These are phyloP conservation scores for Vitis labrusca DNA, from an alignment of 164 flowering plant genomes.

Conservation along the genomic window DNA sequence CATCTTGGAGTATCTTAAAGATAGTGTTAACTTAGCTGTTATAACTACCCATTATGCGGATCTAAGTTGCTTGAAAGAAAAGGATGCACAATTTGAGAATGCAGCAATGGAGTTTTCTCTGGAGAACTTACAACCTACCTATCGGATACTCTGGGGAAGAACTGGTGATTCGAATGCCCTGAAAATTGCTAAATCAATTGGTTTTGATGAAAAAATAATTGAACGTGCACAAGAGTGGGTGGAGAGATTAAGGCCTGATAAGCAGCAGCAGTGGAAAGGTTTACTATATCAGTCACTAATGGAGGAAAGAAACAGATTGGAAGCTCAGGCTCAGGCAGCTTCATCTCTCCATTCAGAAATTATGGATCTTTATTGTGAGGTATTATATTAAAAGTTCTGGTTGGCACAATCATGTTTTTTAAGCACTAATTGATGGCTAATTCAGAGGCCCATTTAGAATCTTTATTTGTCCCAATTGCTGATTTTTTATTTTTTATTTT, in stretches of 20 bases:
- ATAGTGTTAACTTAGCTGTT: conserved; percentile 68
- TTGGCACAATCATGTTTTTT: conserved; percentile 1
- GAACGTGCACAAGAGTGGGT: conserved; percentile 72
- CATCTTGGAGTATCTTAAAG: conserved; percentile 74
- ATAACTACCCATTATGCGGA: conserved; percentile 94
- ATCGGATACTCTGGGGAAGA: conserved; percentile 81
- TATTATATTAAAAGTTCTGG: conserved; percentile 19
- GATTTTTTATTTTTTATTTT: too few species aligned
- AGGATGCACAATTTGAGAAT: conserved; percentile 75
- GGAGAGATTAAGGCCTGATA: conserved; percentile 59
- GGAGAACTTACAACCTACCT: conserved; percentile 79
- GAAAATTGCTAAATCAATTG: conserved; percentile 74
- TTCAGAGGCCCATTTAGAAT: too few species aligned
- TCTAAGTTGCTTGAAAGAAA: conserved; percentile 66
- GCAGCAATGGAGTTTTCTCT: conserved; percentile 92
- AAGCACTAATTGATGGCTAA: too few species aligned
- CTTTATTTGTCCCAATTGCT: too few species aligned
- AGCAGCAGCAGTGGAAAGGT: conserved; percentile 61
- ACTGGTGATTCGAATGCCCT: conserved; percentile 88
- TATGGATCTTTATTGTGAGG: conserved; percentile 70
- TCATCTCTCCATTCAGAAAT: conserved; percentile 66
- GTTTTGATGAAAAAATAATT: conserved; percentile 64
- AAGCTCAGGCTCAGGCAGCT: conserved; percentile 59
- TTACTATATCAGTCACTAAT: conserved; percentile 63
- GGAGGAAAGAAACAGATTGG: conserved; percentile 67